A percentile compares a stretch with the other conserved stretches of the same genome.
phyloP scores from a whole-genome alignment of 257 asterid species.

The Schizonepeta tenuifolia region DNA sequence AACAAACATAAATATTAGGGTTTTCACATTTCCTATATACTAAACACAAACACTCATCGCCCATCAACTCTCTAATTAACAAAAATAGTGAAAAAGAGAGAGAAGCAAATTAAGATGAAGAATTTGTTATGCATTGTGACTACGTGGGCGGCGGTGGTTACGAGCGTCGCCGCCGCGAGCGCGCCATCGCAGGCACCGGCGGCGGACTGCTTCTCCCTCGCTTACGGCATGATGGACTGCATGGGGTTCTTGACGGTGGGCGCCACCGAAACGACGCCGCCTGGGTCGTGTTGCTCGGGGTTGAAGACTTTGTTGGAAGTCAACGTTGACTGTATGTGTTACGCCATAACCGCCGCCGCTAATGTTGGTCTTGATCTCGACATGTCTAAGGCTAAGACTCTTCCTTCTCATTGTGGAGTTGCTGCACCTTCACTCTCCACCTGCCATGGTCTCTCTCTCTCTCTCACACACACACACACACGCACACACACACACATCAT shows the following conservation, averaged over 20 bases:
- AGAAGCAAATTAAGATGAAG: not conserved
- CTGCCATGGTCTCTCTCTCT: slow-evolving; percentile 27
- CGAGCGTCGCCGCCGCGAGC: not conserved
- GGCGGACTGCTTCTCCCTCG: slow-evolving; percentile 27
- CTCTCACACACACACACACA: not conserved
- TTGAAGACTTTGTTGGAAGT: slow-evolving; percentile 4
- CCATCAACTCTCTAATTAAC: no score
- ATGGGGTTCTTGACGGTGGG: slow-evolving; percentile 21
- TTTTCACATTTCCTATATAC: not conserved
- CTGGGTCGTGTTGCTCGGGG: slow-evolving; percentile 27
- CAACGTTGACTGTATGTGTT: slow-evolving; percentile 32
- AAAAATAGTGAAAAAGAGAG: not conserved
- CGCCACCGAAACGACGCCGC: slow-evolving; percentile 29
- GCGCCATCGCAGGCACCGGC: slow-evolving; percentile 18
- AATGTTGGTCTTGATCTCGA: slow-evolving; percentile 30
- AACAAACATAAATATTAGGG: not conserved
- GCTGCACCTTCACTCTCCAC: not conserved
- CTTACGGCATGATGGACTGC: slow-evolving; percentile 30
- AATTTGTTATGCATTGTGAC: slow-evolving; percentile 7
- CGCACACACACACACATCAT: no score
- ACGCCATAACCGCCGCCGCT: not conserved
- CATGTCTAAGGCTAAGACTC: slow-evolving; percentile 27
- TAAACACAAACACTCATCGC: no score
- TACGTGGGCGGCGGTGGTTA: not conserved
- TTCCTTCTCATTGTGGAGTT: slow-evolving; percentile 34